Evolutionary conservation across 2,329 filamentous ascomycete genomes (phyloP).

Genomic region (Magnaporthiopsis incrustans): DNA sequence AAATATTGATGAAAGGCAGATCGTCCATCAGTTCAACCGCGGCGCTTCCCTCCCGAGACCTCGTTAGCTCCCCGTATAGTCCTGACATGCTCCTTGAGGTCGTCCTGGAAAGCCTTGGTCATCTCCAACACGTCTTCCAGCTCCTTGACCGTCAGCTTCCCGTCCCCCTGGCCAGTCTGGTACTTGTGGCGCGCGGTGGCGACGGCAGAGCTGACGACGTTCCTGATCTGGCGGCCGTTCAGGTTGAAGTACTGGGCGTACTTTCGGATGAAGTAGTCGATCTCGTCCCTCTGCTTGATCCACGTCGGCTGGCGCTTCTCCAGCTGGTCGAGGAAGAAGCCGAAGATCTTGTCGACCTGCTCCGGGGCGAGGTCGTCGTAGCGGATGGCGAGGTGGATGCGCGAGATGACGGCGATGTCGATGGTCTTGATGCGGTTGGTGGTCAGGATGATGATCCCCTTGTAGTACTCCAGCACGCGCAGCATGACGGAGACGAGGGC

Average conservation of each 20-base stretch:
- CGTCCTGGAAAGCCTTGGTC: slow-evolving; percentile 9
- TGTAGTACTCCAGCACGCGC: slow-evolving; percentile 26
- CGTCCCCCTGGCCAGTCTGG: slow-evolving; percentile 2
- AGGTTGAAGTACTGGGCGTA: slow-evolving; percentile 16
- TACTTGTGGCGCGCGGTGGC: slow-evolving; percentile 14
- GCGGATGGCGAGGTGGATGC: slow-evolving; percentile 27
- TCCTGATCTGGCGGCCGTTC: slow-evolving; percentile 26
- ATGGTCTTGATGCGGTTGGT: slow-evolving; percentile 32
- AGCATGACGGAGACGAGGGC: slow-evolving; percentile 26
- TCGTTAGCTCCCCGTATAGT: no score
- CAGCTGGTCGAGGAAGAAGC: slow-evolving; percentile 19
- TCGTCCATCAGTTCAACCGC: no score
- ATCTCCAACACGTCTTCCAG: slow-evolving; percentile 7
- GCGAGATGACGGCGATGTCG: slow-evolving; percentile 32
- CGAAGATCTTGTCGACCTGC: slow-evolving; percentile 13
- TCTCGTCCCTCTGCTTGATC: slow-evolving; percentile 16
- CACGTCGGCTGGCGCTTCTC: slow-evolving; percentile 26
- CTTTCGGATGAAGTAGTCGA: slow-evolving; percentile 13
- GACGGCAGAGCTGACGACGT: slow-evolving; percentile 22
- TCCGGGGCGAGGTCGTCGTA: slow-evolving; percentile 24
- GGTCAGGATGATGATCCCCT: slow-evolving; percentile 30
- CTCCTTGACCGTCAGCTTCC: slow-evolving; percentile 7
- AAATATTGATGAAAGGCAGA: no score
- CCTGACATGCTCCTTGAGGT: slow-evolving; percentile 8
- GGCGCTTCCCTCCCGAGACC: no score